These are phyloP conservation scores for Colletotrichum spaethianum DNA, from an alignment of 2,329 filamentous ascomycete genomes.

Conservation along the genomic window DNA sequence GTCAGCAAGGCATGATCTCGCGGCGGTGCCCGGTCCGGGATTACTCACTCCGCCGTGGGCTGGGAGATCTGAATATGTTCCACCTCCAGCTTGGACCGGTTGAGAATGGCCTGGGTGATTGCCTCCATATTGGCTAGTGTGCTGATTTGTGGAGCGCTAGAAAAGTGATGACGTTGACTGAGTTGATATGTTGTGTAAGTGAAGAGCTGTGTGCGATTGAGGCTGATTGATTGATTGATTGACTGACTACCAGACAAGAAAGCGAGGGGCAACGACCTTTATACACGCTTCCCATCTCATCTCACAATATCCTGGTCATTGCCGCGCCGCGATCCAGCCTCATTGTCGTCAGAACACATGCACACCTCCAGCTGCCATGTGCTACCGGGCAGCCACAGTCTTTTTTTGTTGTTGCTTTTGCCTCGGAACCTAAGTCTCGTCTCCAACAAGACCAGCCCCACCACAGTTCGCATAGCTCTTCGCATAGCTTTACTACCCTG, in stretches of 20 bases:
- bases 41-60: constrained; percentile 49
- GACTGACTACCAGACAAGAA: neutral
- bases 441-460: constrained; percentile 30
- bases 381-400: constrained; percentile 23
- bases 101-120: constrained; percentile 49
- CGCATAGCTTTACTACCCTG: constrained; percentile 35
- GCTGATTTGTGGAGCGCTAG: constrained; percentile 13
- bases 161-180: constrained; percentile 28
- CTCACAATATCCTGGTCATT: constrained; percentile 31
- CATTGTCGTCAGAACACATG: constrained; percentile 36
- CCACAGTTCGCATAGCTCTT: constrained; percentile 34
- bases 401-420: constrained; percentile 24
- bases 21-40: neutral
- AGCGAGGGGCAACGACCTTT: constrained; percentile 14
- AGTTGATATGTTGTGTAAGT: constrained; percentile 17
- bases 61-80: constrained; percentile 49
- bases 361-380: constrained; percentile 30
- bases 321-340: neutral
- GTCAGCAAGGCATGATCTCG: neutral
- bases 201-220: constrained; percentile 3
- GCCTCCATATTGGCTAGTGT: constrained; percentile 45
- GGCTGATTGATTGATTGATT: neutral
- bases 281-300: constrained; percentile 21
- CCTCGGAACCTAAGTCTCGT: constrained; percentile 36
- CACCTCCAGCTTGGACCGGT: constrained; percentile 47